These are phyloP conservation scores for Schrenkiella parvula DNA, from an alignment of 345 rosid species.

Conservation along the genomic window DNA sequence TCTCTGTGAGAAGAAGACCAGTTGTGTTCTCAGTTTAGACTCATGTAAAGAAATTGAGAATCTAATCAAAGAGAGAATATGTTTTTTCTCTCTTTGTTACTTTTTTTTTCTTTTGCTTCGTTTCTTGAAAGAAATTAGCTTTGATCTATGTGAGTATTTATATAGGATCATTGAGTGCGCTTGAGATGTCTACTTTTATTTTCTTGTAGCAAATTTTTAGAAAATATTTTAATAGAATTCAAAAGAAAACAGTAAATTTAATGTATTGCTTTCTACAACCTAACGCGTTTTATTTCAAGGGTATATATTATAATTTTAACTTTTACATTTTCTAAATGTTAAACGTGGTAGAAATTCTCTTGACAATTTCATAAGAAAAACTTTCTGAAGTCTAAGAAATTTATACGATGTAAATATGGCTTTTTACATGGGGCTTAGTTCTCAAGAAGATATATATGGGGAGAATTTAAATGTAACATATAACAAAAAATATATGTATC, in stretches of 20 bases:
- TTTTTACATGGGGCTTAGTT: too few relatives aligned
- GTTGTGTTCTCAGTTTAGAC: background rate
- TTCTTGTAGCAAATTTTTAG: background rate
- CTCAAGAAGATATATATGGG: too few relatives aligned
- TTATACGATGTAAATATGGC: too few relatives aligned
- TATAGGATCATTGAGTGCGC: background rate
- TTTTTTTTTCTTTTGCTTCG: conserved; percentile 13
- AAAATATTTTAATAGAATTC: background rate
- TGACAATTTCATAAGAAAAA: background rate
- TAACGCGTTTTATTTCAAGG: background rate
- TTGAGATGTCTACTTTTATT: conserved; percentile 1
- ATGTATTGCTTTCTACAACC: background rate
- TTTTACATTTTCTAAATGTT: background rate
- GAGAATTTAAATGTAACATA: too few relatives aligned
- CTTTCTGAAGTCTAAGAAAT: background rate
- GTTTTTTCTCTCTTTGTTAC: conserved; percentile 20
- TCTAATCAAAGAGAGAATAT: conserved; percentile 9
- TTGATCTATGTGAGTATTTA: conserved; percentile 15
- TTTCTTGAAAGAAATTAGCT: conserved; percentile 23
- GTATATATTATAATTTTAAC: background rate
- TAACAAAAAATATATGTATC: too few relatives aligned
- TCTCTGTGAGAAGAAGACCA: conserved; percentile 11
- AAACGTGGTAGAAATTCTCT: background rate
- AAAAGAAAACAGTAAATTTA: background rate
- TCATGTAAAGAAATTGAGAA: conserved; percentile 22